A percentile compares a stretch with the other conserved stretches of the same genome.
Evolutionary conservation across 257 asterid species (phyloP).

Genomic region (Plectranthus barbatus): DNA sequence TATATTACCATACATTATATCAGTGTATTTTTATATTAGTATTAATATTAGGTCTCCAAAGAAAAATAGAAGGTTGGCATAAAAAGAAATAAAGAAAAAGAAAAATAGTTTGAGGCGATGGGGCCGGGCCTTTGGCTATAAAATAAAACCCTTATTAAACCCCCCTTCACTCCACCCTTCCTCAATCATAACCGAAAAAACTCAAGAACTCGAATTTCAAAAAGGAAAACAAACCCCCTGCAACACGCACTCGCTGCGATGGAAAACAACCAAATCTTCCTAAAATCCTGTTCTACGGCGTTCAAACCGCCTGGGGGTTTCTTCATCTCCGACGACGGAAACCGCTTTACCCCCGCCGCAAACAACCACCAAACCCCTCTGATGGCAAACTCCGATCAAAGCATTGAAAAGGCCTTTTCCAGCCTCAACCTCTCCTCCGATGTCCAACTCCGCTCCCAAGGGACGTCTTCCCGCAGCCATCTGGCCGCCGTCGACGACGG

Average conservation of each 20-base stretch:
- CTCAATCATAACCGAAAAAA: background rate
- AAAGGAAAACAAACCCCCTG: background rate
- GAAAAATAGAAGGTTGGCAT: too few relatives aligned
- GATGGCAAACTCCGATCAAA: constrained; percentile 11
- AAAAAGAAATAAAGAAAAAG: background rate
- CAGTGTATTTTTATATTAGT: too few relatives aligned
- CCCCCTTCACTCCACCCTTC: too few relatives aligned
- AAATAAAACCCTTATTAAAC: constrained; percentile 12
- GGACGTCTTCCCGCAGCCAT: constrained; percentile 12
- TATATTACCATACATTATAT: too few relatives aligned
- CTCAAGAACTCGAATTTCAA: background rate
- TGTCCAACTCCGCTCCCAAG: constrained; percentile 5
- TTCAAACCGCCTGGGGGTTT: constrained; percentile 10
- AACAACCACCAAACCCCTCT: background rate
- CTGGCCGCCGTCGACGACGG: background rate
- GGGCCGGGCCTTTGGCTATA: background rate
- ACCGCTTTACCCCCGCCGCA: background rate
- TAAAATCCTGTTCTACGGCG: constrained; percentile 16
- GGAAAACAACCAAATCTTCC: constrained; percentile 30
- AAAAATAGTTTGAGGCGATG: too few relatives aligned
- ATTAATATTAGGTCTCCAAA: too few relatives aligned
- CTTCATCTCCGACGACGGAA: background rate
- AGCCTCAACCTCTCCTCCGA: constrained; percentile 26
- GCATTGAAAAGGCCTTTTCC: constrained; percentile 37
- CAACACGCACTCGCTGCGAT: constrained; percentile 21